A percentile compares a stretch with the other conserved stretches of the same genome.
phyloP scores from a whole-genome alignment of 768 basidiomycete species.

The Kwoniella botswanensis region DNA sequence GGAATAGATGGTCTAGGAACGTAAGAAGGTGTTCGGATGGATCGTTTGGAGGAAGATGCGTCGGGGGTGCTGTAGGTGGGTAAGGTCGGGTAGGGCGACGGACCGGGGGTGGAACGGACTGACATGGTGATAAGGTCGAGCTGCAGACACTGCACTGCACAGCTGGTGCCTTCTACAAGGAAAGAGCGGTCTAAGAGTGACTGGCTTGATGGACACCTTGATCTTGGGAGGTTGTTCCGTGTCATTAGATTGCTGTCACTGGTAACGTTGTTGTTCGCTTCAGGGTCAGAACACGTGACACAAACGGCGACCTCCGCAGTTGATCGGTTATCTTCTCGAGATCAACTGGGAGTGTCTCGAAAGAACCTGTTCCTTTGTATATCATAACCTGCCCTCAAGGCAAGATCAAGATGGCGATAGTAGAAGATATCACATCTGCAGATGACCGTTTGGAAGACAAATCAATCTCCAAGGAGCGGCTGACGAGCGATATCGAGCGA shows the following conservation, averaged over 20 bases:
- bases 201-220: too few relatives aligned
- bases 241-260: neutral
- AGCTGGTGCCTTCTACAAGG: too few relatives aligned
- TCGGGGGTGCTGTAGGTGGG: constrained; percentile 15
- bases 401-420: constrained; percentile 40
- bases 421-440: constrained; percentile 40
- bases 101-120: constrained; percentile 19
- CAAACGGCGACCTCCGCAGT: neutral
- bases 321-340: neutral
- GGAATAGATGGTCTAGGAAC: constrained; percentile 15
- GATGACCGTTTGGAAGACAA: neutral
- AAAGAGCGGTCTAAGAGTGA: too few relatives aligned
- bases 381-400: neutral
- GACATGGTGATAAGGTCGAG: constrained; percentile 13
- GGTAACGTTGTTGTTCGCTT: too few relatives aligned
- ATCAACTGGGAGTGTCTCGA: neutral
- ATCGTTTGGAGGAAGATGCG: constrained; percentile 26
- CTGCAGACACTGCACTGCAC: too few relatives aligned
- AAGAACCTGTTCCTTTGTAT: constrained; percentile 15
- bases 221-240: too few relatives aligned
- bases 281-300: neutral
- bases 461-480: constrained; percentile 5
- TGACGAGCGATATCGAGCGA: constrained; percentile 13
- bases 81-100: constrained; percentile 5
- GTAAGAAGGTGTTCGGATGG: constrained; percentile 13